These are phyloP conservation scores for Patellifolia procumbens DNA, from an alignment of 179 eudicot genomes.

Conservation along the genomic window DNA sequence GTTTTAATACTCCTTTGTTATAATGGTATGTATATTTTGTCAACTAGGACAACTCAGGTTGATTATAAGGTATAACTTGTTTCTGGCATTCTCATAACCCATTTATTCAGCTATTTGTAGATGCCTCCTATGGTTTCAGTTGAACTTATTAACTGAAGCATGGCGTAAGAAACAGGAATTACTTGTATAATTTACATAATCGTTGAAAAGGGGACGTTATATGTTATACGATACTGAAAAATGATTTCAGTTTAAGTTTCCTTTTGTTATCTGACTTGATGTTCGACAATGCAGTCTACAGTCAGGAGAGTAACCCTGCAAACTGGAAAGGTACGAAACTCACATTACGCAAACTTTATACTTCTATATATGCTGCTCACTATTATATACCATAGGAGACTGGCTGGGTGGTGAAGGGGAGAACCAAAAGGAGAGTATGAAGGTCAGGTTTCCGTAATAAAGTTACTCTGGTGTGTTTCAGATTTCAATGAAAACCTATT, in stretches of 20 bases:
- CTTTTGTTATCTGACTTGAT: constrained; percentile 12
- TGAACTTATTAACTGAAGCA: neutral
- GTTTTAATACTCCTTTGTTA: too few species aligned
- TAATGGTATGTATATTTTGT: neutral
- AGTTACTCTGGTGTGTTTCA: too few species aligned
- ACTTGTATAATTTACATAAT: neutral
- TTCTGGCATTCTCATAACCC: neutral
- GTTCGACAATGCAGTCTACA: constrained; percentile 67
- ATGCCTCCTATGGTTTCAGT: neutral
- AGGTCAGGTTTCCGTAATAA: too few species aligned
- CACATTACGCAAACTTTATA: neutral
- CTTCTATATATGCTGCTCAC: neutral
- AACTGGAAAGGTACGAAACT: constrained; percentile 72
- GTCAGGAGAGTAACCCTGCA: constrained; percentile 74
- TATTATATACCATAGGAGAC: neutral
- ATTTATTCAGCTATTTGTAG: too few species aligned
- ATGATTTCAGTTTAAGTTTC: neutral
- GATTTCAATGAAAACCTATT: too few species aligned
- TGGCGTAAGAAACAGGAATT: neutral
- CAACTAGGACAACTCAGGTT: neutral
- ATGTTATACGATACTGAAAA: neutral
- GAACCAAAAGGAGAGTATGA: neutral
- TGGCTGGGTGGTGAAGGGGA: neutral
- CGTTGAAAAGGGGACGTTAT: neutral
- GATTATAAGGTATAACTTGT: neutral